phyloP scores from a whole-genome alignment of 768 basidiomycete species.

The Rhodotorula toruloides region DNA sequence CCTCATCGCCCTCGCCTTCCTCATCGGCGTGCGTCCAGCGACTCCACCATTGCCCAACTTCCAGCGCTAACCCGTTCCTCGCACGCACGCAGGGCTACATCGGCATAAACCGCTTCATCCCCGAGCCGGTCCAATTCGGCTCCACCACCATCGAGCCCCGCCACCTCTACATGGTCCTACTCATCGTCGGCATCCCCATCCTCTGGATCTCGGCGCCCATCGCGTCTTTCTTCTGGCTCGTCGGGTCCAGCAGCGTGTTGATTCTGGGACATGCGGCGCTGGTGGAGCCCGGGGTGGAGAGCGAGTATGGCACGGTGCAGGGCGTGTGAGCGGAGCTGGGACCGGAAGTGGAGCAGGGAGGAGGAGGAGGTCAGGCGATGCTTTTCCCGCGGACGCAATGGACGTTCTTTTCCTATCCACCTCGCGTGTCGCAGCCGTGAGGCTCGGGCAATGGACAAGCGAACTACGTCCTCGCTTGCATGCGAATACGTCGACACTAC shows the following conservation, averaged over 20 bases:
- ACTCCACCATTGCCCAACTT: too few species aligned
- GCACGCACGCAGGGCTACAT: constrained; percentile 60
- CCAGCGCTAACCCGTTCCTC: too few species aligned
- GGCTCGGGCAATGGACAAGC: too few species aligned
- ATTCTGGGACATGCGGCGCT: constrained; percentile 80
- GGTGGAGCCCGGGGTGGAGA: constrained; percentile 91
- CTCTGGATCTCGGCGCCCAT: constrained; percentile 60
- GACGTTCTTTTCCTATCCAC: too few species aligned
- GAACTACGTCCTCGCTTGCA: too few species aligned
- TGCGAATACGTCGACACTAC: too few species aligned
- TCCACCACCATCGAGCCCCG: constrained; percentile 80
- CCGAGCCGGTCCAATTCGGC: constrained; percentile 74
- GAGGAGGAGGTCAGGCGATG: neutral
- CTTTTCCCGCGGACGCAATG: too few species aligned
- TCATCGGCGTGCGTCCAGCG: constrained; percentile 56
- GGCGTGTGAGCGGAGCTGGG: constrained; percentile 29
- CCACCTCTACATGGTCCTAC: constrained; percentile 76
- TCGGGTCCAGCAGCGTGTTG: constrained; percentile 76
- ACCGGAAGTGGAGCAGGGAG: neutral
- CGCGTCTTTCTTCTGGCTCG: constrained; percentile 84
- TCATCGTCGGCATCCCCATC: constrained; percentile 84
- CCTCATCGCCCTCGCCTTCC: constrained; percentile 74
- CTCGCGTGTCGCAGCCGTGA: too few species aligned
- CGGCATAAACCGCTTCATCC: constrained; percentile 69
- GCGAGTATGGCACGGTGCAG: constrained; percentile 78